Percentiles rank a stretch among this genome's conserved stretches.
These are phyloP conservation scores for Coemansia sp. DNA, from an alignment of 192 early-diverging fungal species.

Conservation along the genomic window DNA sequence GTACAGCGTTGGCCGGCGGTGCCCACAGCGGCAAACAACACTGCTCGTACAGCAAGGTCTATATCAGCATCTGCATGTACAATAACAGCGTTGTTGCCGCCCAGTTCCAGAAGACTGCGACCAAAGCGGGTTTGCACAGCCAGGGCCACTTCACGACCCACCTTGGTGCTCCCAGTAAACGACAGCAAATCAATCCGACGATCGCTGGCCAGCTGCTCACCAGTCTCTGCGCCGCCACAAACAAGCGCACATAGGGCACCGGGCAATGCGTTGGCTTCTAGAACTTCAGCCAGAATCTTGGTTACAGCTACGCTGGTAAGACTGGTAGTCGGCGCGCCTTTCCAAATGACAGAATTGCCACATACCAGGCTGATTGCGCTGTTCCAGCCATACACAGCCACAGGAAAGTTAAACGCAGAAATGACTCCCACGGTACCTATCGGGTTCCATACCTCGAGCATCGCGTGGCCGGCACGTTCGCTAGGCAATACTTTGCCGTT, in stretches of 20 bases:
- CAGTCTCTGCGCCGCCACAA: slow-evolving; percentile 82
- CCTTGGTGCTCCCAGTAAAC: slow-evolving; percentile 87
- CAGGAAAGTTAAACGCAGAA: slow-evolving; percentile 95
- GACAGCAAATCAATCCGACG: slow-evolving; percentile 75
- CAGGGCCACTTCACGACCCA: slow-evolving; percentile 74
- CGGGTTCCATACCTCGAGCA: slow-evolving; percentile 96
- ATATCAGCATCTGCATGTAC: slow-evolving; percentile 90
- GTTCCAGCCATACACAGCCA: slow-evolving; percentile 94
- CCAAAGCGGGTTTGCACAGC: slow-evolving; percentile 86
- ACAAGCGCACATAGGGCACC: slow-evolving; percentile 82
- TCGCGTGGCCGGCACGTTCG: slow-evolving; percentile 88
- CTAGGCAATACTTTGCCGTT: slow-evolving; percentile 83
- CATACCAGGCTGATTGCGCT: slow-evolving; percentile 82
- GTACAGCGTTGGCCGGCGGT: slow-evolving; percentile 97
- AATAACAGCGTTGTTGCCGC: slow-evolving; percentile 95
- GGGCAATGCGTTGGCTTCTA: slow-evolving; percentile 78
- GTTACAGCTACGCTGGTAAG: slow-evolving; percentile 87
- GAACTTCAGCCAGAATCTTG: slow-evolving; percentile 78
- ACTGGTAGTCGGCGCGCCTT: slow-evolving; percentile 75
- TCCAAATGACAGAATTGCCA: slow-evolving; percentile 93
- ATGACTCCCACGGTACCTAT: slow-evolving; percentile 91
- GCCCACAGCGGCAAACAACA: slow-evolving; percentile 93
- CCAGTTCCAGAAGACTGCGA: slow-evolving; percentile 83
- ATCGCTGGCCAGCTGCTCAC: slow-evolving; percentile 70
- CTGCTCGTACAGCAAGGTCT: slow-evolving; percentile 80